phyloP scores from a whole-genome alignment of 2,329 filamentous ascomycete genomes.

The Colletotrichum nymphaeae region DNA sequence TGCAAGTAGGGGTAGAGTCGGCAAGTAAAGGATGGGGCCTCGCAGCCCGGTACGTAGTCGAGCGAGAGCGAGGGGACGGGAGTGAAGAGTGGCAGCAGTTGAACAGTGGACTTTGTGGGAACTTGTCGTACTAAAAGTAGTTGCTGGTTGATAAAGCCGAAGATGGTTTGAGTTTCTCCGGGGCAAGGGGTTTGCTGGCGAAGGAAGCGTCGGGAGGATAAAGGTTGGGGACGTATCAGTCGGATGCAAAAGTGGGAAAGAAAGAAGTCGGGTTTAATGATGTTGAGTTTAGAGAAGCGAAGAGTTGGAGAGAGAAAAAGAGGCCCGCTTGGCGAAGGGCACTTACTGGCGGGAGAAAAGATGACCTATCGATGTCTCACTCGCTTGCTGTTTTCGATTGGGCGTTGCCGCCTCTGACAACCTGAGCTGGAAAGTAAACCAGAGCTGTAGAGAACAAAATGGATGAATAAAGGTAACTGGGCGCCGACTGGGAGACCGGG shows the following conservation, averaged over 20 bases:
- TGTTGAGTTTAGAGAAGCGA: neutral
- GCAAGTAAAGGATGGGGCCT: slow-evolving; percentile 30
- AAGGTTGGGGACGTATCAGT: slow-evolving; percentile 15
- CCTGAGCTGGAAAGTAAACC: neutral
- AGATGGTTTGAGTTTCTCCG: neutral
- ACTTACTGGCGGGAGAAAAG: neutral
- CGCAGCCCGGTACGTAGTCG: slow-evolving; percentile 19
- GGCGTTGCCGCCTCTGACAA: neutral
- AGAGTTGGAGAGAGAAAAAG: neutral
- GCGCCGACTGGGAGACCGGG: neutral
- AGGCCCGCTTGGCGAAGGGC: neutral
- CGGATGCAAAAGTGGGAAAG: slow-evolving; percentile 7
- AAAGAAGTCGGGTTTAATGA: neutral
- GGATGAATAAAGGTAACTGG: neutral
- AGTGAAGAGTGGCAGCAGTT: slow-evolving; percentile 1
- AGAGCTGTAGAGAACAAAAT: neutral
- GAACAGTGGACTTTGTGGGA: slow-evolving; percentile 27
- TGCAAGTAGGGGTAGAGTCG: slow-evolving; percentile 20
- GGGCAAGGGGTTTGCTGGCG: slow-evolving; percentile 13
- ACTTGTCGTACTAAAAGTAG: slow-evolving; percentile 21
- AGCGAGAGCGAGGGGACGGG: neutral
- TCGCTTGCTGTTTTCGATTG: neutral
- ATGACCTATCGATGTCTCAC: slow-evolving; percentile 24
- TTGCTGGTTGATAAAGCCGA: neutral
- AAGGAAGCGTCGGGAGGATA: slow-evolving; percentile 6